Evolutionary conservation across 179 eudicot species (phyloP).

Genomic region (Nepenthes alata): DNA sequence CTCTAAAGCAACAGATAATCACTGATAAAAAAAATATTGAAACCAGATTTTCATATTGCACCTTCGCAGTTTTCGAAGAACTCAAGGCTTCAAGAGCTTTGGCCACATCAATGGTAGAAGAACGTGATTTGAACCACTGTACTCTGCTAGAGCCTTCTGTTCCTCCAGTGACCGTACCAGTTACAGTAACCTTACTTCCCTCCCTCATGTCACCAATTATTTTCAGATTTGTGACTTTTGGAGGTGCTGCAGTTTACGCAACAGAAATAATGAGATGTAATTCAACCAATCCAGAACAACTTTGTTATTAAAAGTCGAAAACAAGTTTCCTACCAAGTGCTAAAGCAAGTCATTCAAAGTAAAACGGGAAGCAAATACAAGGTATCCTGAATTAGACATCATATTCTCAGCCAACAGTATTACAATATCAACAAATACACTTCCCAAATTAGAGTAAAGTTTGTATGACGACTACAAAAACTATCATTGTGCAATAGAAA

Average conservation of each 20-base stretch:
- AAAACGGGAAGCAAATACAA: no score
- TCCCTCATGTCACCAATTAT: slow-evolving; percentile 79
- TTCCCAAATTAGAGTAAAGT: no score
- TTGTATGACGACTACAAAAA: no score
- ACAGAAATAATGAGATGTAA: slow-evolving; percentile 7
- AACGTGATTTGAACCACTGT: slow-evolving; percentile 85
- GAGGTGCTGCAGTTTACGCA: slow-evolving; percentile 62
- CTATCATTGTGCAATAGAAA: no score
- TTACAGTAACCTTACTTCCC: slow-evolving; percentile 84
- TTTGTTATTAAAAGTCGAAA: background rate
- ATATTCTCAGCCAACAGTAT: no score
- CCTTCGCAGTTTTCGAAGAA: slow-evolving; percentile 88
- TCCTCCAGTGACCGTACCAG: slow-evolving; percentile 85
- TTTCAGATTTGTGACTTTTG: slow-evolving; percentile 61
- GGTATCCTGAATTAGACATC: no score
- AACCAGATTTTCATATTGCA: slow-evolving; percentile 10
- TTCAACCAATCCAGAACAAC: background rate
- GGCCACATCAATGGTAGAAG: slow-evolving; percentile 44
- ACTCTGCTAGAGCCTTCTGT: slow-evolving; percentile 96
- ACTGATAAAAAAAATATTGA: background rate
- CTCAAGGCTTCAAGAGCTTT: slow-evolving; percentile 67
- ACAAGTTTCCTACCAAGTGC: no score
- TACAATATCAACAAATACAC: no score
- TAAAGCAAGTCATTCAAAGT: no score
- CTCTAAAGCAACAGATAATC: background rate